Conservation (phyloP, 179 eudicot genomes). For the Beta macrorhiza region DNA sequence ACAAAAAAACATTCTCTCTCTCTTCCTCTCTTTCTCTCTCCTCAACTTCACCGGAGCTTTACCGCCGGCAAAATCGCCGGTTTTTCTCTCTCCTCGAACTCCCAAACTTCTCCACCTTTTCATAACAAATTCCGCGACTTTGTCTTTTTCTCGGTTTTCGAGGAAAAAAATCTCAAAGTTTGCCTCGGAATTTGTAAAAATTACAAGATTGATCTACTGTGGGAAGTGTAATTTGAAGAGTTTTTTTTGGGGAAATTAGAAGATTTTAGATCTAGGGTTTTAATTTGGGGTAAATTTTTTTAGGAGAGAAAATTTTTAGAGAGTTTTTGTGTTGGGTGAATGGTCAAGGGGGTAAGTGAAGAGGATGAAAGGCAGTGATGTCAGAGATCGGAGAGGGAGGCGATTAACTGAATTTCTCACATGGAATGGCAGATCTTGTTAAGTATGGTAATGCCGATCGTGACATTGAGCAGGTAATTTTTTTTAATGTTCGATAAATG, state of each 20-base stretch:
- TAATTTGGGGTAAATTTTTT: not conserved
- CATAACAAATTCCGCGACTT: too few species aligned
- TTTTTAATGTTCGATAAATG: not conserved
- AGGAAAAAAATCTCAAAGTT: not conserved
- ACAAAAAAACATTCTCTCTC: constrained; percentile 18
- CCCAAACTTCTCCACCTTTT: not conserved
- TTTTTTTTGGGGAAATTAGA: constrained; percentile 5
- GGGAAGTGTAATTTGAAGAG: not conserved
- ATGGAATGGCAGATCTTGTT: constrained; percentile 99
- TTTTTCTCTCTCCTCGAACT: not conserved
- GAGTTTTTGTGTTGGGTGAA: not conserved
- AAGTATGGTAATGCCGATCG: constrained; percentile 77
- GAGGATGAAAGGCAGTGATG: constrained; percentile 77
- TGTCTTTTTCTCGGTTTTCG: not conserved
- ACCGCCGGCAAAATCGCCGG: constrained; percentile 18
- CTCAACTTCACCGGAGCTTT: constrained; percentile 7
- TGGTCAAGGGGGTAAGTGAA: constrained; percentile 22
- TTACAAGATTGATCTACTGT: constrained; percentile 20
- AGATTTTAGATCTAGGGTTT: constrained; percentile 30
- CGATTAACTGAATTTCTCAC: constrained; percentile 53
- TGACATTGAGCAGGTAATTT: constrained; percentile 78
- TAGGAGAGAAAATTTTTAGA: not conserved
- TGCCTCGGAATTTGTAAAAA: constrained; percentile 25
- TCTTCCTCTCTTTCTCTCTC: not conserved
- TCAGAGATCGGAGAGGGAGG: constrained; percentile 57